phyloP scores from a whole-genome alignment of 2,329 filamentous ascomycete species.

The Aspergillus melleus region DNA sequence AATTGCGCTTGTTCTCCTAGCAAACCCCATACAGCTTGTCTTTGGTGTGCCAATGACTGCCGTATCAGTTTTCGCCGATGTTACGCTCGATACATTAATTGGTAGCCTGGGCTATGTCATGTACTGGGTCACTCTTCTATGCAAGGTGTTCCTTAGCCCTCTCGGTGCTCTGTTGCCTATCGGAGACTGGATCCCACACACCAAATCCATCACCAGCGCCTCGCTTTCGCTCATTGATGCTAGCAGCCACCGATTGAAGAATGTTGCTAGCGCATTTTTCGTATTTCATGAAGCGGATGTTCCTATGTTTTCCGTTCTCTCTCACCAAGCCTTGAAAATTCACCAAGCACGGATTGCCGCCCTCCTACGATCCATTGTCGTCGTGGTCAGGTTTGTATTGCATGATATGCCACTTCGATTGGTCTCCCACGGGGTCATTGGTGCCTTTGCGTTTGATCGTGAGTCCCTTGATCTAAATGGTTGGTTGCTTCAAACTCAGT shows the following conservation, averaged over 20 bases:
- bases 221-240: slow-evolving; percentile 45
- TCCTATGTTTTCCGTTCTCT: slow-evolving; percentile 73
- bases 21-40: slow-evolving; percentile 69
- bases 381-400: slow-evolving; percentile 43
- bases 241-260: slow-evolving; percentile 41
- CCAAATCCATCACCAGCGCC: slow-evolving; percentile 39
- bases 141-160: slow-evolving; percentile 35
- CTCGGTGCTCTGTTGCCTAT: slow-evolving; percentile 36
- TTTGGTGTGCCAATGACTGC: slow-evolving; percentile 70
- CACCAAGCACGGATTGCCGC: slow-evolving; percentile 57
- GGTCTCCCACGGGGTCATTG: slow-evolving; percentile 26
- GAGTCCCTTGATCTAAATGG: slow-evolving; percentile 18
- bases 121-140: slow-evolving; percentile 39
- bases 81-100: slow-evolving; percentile 74
- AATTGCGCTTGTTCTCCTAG: slow-evolving; percentile 73
- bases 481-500: slow-evolving; percentile 17
- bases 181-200: slow-evolving; percentile 35
- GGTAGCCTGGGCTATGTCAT: slow-evolving; percentile 59
- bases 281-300: slow-evolving; percentile 59
- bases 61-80: slow-evolving; percentile 71
- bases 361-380: slow-evolving; percentile 43
- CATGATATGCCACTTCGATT: slow-evolving; percentile 39
- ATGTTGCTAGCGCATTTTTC: slow-evolving; percentile 40
- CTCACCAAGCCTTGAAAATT: slow-evolving; percentile 66
- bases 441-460: slow-evolving; percentile 21